phyloP scores from a whole-genome alignment of 768 basidiomycete genomes.

The Lactifluus rugatus region DNA sequence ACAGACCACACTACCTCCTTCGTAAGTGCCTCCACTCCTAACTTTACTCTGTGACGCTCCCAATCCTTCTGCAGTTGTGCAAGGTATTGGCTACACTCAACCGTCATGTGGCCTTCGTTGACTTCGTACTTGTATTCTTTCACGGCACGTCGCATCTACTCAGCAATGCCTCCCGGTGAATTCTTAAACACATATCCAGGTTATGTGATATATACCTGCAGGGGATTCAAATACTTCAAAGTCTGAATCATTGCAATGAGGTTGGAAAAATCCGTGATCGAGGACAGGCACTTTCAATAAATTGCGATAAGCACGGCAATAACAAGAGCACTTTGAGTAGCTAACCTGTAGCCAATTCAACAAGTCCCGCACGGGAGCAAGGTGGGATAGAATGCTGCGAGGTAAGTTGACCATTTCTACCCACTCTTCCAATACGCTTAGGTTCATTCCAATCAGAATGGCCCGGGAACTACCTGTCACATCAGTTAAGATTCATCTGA shows the following conservation, averaged over 20 bases:
- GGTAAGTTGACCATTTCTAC: constrained; percentile 73
- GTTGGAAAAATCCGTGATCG: constrained; percentile 77
- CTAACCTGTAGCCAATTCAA: constrained; percentile 71
- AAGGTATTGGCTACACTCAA: constrained; percentile 91
- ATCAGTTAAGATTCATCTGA: neutral
- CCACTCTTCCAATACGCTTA: constrained; percentile 87
- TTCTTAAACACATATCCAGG: neutral
- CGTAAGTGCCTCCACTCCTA: constrained; percentile 75
- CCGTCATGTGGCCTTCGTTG: constrained; percentile 83
- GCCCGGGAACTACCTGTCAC: constrained; percentile 56
- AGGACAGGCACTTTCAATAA: constrained; percentile 59
- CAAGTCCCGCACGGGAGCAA: constrained; percentile 76
- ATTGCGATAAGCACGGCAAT: constrained; percentile 18
- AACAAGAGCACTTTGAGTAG: neutral
- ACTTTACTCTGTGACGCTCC: constrained; percentile 83
- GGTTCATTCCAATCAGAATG: constrained; percentile 81
- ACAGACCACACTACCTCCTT: constrained; percentile 50
- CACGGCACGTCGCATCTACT: constrained; percentile 84
- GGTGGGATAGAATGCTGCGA: constrained; percentile 65
- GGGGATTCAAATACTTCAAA: constrained; percentile 79
- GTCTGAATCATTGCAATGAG: constrained; percentile 85
- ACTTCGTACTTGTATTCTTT: constrained; percentile 93
- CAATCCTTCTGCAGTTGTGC: constrained; percentile 95
- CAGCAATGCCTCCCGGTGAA: neutral
- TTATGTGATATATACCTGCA: constrained; percentile 50